phyloP scores from a whole-genome alignment of 2,329 filamentous ascomycete genomes.

The Stemphylium vesicarium region DNA sequence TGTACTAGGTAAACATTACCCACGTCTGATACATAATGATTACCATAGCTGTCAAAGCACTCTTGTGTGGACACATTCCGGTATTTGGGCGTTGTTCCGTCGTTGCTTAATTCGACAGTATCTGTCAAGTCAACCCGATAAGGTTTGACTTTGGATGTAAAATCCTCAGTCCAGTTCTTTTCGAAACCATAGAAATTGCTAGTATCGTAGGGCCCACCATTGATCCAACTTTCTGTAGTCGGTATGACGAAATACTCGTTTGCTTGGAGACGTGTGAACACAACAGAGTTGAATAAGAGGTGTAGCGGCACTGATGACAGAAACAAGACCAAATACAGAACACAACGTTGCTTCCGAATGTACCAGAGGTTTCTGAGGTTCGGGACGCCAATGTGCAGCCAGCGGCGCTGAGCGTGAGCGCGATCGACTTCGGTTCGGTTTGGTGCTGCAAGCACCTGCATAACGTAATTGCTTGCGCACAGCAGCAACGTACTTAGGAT shows the following conservation, averaged over 20 bases:
- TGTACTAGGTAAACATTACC: conserved; percentile 26
- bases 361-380: conserved; percentile 27
- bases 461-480: conserved; percentile 34
- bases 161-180: neutral
- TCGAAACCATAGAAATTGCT: neutral
- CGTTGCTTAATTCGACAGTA: neutral
- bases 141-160: neutral
- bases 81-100: neutral
- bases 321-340: conserved; percentile 11
- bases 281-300: conserved; percentile 27
- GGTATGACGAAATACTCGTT: conserved; percentile 23
- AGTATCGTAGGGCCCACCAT: conserved; percentile 12
- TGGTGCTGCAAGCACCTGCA: conserved; percentile 35
- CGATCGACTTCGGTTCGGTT: conserved; percentile 26
- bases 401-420: conserved; percentile 39
- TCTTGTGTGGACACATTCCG: conserved; percentile 2
- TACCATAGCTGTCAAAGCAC: conserved; percentile 17
- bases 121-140: neutral
- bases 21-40: conserved; percentile 14
- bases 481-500: conserved; percentile 45
- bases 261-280: conserved; percentile 22
- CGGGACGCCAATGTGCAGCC: conserved; percentile 52
- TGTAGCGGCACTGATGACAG: conserved; percentile 23
- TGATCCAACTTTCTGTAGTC: conserved; percentile 17
- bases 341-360: conserved; percentile 1